Conservation (phyloP, 2,329 filamentous ascomycete genomes). For the Fusarium sp. region DNA sequence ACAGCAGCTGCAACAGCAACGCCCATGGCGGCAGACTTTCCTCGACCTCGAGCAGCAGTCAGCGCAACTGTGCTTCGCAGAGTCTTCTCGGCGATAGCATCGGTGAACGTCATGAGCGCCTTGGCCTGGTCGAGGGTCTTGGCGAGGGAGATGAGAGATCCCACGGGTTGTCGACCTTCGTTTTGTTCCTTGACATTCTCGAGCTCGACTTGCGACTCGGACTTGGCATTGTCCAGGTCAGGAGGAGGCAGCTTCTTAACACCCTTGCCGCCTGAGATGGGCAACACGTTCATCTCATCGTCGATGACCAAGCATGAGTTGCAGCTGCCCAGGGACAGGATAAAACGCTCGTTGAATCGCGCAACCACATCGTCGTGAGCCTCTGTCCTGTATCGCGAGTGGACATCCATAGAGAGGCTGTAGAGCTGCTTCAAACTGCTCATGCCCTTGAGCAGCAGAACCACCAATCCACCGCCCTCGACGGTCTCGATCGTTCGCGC, state of each 20-base stretch:
- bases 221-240: conserved; percentile 78
- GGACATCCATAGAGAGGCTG: conserved; percentile 96
- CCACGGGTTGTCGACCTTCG: conserved; percentile 85
- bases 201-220: conserved; percentile 78
- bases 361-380: conserved; percentile 95
- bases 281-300: conserved; percentile 96
- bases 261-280: conserved; percentile 93
- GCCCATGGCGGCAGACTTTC: conserved; percentile 96
- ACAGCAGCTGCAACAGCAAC: conserved; percentile 94
- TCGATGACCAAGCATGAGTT: conserved; percentile 95
- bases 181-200: conserved; percentile 88
- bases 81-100: conserved; percentile 96
- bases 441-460: conserved; percentile 95
- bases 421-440: conserved; percentile 97
- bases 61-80: conserved; percentile 91
- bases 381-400: conserved; percentile 95
- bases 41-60: conserved; percentile 92
- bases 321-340: conserved; percentile 94
- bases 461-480: conserved; percentile 91
- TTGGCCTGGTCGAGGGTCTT: conserved; percentile 96
- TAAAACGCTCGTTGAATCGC: conserved; percentile 97
- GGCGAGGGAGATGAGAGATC: conserved; percentile 83
- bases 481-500: conserved; percentile 97
- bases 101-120: conserved; percentile 94
- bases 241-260: conserved; percentile 84